Conservation (phyloP, 2,329 filamentous ascomycete genomes). For the Fusarium acutatum region DNA sequence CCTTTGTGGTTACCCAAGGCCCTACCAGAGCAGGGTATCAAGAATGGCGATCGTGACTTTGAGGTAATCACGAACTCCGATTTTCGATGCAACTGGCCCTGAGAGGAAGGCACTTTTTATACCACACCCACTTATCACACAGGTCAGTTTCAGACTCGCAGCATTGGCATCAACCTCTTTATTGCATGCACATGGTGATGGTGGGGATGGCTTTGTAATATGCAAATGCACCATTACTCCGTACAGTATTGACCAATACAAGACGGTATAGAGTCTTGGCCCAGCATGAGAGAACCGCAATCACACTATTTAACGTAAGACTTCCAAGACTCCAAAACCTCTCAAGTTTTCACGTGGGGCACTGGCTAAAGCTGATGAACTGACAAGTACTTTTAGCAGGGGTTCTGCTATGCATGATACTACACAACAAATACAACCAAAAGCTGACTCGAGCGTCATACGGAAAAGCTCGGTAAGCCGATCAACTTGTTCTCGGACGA, state of each 20-base stretch:
- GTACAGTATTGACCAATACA: not conserved
- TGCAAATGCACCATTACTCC: not conserved
- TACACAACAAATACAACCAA: not conserved
- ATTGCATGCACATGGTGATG: not conserved
- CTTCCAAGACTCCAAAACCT: constrained; percentile 10
- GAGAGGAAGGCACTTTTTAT: constrained; percentile 16
- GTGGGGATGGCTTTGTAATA: not conserved
- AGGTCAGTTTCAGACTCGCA: not conserved
- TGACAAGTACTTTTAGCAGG: constrained; percentile 12
- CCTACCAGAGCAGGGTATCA: not conserved
- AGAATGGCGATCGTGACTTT: not conserved
- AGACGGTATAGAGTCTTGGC: constrained; percentile 7
- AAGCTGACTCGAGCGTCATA: constrained; percentile 17
- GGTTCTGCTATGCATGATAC: not conserved
- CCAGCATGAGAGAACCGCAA: constrained; percentile 15
- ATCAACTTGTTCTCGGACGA: constrained; percentile 8
- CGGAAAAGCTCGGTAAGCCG: constrained; percentile 21
- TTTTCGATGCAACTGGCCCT: constrained; percentile 21
- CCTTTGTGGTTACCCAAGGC: not conserved
- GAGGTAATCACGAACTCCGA: constrained; percentile 14
- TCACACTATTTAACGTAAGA: constrained; percentile 13
- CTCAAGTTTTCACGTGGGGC: constrained; percentile 36
- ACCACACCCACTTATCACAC: not conserved
- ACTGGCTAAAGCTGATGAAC: constrained; percentile 22
- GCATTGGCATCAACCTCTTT: not conserved